Conservation (phyloP, 78 protist species). For the Cavenderia fasciculata region DNA sequence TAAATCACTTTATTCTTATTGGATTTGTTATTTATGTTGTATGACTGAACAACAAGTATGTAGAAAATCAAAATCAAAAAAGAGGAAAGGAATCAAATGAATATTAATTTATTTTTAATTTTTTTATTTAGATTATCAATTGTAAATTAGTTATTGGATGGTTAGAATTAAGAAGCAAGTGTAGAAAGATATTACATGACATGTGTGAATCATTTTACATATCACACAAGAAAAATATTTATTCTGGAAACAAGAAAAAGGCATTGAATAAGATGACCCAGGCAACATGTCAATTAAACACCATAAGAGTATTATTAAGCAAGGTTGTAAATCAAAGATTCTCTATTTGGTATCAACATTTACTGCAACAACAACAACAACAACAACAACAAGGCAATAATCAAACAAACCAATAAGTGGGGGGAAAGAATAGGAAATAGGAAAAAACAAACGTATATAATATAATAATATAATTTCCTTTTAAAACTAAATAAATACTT, state of each 20-base stretch:
- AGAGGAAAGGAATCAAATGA: neutral
- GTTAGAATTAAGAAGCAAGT: slow-evolving; percentile 55
- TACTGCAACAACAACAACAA: too few species aligned
- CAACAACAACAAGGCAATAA: too few species aligned
- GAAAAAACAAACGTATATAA: neutral
- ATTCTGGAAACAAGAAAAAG: slow-evolving; percentile 37
- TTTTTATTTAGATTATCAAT: slow-evolving; percentile 35
- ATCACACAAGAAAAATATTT: neutral
- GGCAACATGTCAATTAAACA: slow-evolving; percentile 9
- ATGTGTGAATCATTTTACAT: slow-evolving; percentile 65
- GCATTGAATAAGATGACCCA: slow-evolving; percentile 9
- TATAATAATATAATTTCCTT: neutral
- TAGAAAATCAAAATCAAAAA: neutral
- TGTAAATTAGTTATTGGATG: slow-evolving; percentile 68
- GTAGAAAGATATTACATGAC: slow-evolving; percentile 19
- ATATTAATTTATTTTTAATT: too few species aligned
- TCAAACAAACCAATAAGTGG: too few species aligned
- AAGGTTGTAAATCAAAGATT: slow-evolving; percentile 60
- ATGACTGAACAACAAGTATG: slow-evolving; percentile 34
- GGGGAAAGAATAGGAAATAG: neutral
- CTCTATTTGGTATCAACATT: slow-evolving; percentile 22
- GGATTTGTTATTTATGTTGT: slow-evolving; percentile 69
- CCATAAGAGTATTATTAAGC: slow-evolving; percentile 9
- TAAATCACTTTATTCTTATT: slow-evolving; percentile 42
- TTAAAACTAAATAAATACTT: neutral